Evolutionary conservation across 1,284 basidiomycete genomes (phyloP).

Genomic region (Fomitopsis schrenkii): DNA sequence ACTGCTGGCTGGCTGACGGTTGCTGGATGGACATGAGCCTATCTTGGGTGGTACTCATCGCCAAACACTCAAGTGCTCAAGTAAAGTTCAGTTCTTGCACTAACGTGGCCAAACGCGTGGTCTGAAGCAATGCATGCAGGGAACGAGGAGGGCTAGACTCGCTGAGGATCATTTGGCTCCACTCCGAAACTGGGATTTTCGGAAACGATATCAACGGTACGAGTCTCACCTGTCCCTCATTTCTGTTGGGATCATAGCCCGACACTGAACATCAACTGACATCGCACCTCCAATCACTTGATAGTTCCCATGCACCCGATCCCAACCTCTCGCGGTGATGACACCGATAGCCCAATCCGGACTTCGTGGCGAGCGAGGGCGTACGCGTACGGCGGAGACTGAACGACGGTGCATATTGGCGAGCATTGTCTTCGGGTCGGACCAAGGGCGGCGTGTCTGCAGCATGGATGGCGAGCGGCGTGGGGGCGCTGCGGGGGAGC

Average conservation of each 20-base stretch:
- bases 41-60: neutral
- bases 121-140: neutral
- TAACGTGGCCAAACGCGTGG: neutral
- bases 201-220: neutral
- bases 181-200: neutral
- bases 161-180: neutral
- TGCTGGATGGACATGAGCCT: neutral
- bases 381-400: neutral
- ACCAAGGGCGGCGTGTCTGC: constrained; percentile 18
- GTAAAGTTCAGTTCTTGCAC: neutral
- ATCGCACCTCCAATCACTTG: constrained; percentile 6
- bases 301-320: neutral
- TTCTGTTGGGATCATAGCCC: neutral
- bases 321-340: neutral
- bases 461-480: constrained; percentile 11
- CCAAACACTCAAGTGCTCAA: neutral
- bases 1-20: neutral
- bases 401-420: neutral
- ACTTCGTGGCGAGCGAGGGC: neutral
- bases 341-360: neutral
- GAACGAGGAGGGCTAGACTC: neutral
- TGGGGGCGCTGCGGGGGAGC: constrained; percentile 8
- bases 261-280: constrained; percentile 8
- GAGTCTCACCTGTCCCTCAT: neutral
- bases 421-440: constrained; percentile 12